Conservation (phyloP, 331 rosid genomes). For the Pyrus hybrid region DNA sequence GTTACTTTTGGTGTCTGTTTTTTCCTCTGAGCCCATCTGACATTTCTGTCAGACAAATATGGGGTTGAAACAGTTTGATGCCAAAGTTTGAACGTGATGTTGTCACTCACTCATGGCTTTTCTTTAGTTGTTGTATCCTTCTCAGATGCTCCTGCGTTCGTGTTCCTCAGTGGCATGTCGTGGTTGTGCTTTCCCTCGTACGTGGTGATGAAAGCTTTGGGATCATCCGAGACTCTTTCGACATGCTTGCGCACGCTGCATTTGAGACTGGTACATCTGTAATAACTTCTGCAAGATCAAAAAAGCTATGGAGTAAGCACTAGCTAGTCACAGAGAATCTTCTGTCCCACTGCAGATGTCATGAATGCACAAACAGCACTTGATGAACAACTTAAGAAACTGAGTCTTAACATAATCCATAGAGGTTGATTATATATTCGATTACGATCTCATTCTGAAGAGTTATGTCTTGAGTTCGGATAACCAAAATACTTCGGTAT, state of each 20-base stretch:
- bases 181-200: slow-evolving; percentile 98
- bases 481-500: neutral
- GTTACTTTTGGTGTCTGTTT: neutral
- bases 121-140: slow-evolving; percentile 32
- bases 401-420: neutral
- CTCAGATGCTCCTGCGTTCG: slow-evolving; percentile 38
- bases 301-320: slow-evolving; percentile 2
- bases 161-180: slow-evolving; percentile 58
- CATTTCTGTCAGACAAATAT: neutral
- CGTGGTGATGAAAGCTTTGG: slow-evolving; percentile 69
- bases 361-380: neutral
- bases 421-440: neutral
- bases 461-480: neutral
- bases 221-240: slow-evolving; percentile 81
- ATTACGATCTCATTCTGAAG: neutral
- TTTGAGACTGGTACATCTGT: slow-evolving; percentile 73
- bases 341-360: neutral
- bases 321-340: neutral
- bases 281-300: slow-evolving; percentile 69
- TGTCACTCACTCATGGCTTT: neutral
- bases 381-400: neutral
- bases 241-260: slow-evolving; percentile 85
- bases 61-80: neutral
- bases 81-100: neutral
- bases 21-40: neutral